Evolutionary conservation across 352 stramenopile species (phyloP), one percentile per base, ranked within the genome.

Genomic region (Blastocystis sp.): DNA sequence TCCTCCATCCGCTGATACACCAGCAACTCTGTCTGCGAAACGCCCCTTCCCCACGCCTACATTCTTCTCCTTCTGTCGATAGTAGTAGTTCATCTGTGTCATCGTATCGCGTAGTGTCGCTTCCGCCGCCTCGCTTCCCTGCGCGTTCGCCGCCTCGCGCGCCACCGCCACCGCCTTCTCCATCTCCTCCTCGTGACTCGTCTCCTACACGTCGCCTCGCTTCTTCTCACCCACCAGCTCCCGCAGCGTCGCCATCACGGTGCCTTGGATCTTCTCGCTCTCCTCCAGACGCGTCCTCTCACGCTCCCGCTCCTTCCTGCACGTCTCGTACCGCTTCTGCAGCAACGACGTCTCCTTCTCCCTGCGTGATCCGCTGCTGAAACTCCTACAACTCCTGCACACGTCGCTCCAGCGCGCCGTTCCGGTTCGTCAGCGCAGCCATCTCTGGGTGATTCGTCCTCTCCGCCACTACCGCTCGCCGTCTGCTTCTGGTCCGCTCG

Each of bases 1-100:
- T 78, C 67, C 51, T 78, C 67, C 67, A 61, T 61, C 36, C 49
- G 46, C 38, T 78, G 67, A 40, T 78, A 78, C 4, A 40, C 67
- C 6, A 78, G 24, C 24, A 42, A 44, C 38, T 42, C 32, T 7
- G 14, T 42, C 57, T 67, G 32, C 8, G 6, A n/a, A 24, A 24
- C 24, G 32, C 32, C 32, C 57, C 57, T 34, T 0, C 3, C n/a
- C n/a, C n/a, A 59, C 7, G 21, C 4, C 38, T 40, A 78, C 67
- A 59, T 78, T 78, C 2, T 56, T 34, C 9, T 78, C 67, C 38
- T 78, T 78, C 38, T 78, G 67, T 42, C 67, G 36, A 8, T 48
- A 78, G 18, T 57, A 78, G 21, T 59, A 78, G 49, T 78, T 78
- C 21, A 18, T 27, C 44, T 78, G 36, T 21, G 56, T 57, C n/a